phyloP scores from a whole-genome alignment of 208 protist species.

The Phytomonas sp. region DNA sequence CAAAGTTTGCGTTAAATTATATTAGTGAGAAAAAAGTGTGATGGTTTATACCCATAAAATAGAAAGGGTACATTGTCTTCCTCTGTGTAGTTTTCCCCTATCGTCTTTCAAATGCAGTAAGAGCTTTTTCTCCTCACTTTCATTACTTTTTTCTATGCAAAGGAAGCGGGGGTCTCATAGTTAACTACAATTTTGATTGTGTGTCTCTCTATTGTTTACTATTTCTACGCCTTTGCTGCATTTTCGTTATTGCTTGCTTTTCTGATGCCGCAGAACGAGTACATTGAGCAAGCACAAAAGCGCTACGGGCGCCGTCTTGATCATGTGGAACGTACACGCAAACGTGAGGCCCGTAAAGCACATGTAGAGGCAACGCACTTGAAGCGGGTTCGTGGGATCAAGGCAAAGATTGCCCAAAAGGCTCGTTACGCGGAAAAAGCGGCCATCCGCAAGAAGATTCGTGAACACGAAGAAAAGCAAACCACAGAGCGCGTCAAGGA shows the following conservation, averaged over 20 bases:
- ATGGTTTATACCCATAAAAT: background rate
- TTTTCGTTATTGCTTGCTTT: constrained; percentile 14
- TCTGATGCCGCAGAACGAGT: constrained; percentile 97
- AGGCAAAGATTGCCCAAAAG: constrained; percentile 98
- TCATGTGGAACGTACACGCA: constrained; percentile 96
- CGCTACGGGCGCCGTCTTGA: constrained; percentile 97
- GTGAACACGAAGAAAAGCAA: constrained; percentile 96
- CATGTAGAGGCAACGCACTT: constrained; percentile 93
- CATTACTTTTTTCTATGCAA: background rate
- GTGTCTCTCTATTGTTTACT: constrained; percentile 1
- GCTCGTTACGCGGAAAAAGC: constrained; percentile 98
- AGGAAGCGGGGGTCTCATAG: background rate
- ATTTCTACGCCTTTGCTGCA: constrained; percentile 14
- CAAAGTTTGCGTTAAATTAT: background rate
- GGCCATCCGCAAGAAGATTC: constrained; percentile 99
- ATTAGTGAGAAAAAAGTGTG: background rate
- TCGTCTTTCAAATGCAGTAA: background rate
- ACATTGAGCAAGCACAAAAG: constrained; percentile 98
- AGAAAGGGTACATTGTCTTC: background rate
- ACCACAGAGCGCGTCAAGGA: constrained; percentile 92
- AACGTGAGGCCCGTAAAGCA: constrained; percentile 94
- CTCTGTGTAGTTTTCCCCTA: background rate
- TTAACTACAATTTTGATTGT: constrained; percentile 8
- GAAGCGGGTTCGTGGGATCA: constrained; percentile 95
- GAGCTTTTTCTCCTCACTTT: background rate